Base-by-base conservation (phyloP, 176 grass and related monocot species). In the Pharus latifolius region DNA sequence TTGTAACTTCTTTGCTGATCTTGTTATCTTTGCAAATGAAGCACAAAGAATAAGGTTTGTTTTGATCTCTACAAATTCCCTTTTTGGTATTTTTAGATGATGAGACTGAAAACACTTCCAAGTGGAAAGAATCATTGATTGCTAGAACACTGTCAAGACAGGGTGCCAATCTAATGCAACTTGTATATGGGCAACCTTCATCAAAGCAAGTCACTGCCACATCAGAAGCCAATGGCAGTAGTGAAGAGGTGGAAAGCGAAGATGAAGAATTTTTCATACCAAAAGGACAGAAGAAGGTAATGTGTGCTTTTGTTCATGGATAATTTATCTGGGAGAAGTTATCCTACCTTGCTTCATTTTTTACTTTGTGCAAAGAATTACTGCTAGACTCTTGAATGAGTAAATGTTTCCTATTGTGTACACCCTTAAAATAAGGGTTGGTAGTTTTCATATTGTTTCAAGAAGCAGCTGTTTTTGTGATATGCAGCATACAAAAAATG, bases 41-140 rank as follows among this genome's bases (percentile, higher is more conserved):
- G 22, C 15, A 6, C 22, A 26, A 24, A 14, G 2, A 44, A 15
- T 34, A 64, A n/a, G n/a, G 19, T 76, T 49, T 47, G 4, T 37
- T 81, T 74, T 54, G 32, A 65, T 23, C 26, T 70, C 27, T 69
- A 44, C 54, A 13, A 49, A 55, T 60, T 77, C 4, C 68, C 64
- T 58, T 69, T 74, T 63, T 75, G 2, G 26, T 57, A 33, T 47
- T 78, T 54, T 27, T 57, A 99, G 95, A 82, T 43, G 75, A 76
- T 50, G 84, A 90, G 57, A 28, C 30, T 49, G 75, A 74, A 24
- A 93, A 94, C 60, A 73, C 80, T 61, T 87, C 90, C 7, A 99
- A 94, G 53, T 99, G 95, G 95, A 99, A 94, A 72, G 77, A 91
- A 75, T 81, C 87, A 33, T 77, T 98, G 65, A 72, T 93, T 72